Conservation (phyloP, 2,329 filamentous ascomycete genomes). For the Monosporascus sp. region DNA sequence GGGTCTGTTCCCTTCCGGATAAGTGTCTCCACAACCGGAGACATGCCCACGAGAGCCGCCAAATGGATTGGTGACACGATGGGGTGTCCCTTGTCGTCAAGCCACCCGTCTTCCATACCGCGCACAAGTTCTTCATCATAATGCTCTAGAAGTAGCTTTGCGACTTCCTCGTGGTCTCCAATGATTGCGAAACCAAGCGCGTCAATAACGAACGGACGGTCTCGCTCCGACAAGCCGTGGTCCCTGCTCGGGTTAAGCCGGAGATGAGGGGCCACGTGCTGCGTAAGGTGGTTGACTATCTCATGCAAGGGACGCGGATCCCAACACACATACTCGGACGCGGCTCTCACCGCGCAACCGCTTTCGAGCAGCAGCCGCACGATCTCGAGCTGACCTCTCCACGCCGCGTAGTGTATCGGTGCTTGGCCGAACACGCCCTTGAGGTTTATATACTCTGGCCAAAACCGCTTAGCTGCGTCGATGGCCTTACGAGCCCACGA, state of each 20-base stretch:
- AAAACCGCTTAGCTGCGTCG: not conserved
- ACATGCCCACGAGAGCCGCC: not conserved
- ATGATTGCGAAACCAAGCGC: not conserved
- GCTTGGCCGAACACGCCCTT: not conserved
- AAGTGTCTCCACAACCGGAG: not conserved
- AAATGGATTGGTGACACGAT: not conserved
- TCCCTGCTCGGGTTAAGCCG: not conserved
- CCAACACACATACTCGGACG: not conserved
- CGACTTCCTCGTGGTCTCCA: not conserved
- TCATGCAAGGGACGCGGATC: not conserved
- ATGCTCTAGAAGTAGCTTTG: not conserved
- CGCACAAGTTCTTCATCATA: not conserved
- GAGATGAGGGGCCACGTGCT: not conserved
- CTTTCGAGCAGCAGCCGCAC: not conserved
- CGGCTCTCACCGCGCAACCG: not conserved
- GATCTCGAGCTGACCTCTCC: not conserved
- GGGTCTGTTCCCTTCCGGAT: not conserved
- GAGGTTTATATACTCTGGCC: not conserved
- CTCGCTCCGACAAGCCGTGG: not conserved
- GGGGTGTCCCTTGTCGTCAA: not conserved
- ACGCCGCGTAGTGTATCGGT: not conserved
- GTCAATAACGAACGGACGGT: not conserved
- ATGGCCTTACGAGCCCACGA: not conserved
- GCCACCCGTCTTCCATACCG: not conserved
- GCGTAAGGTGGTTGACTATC: not conserved